Conservation (phyloP, 2,329 filamentous ascomycete species). For the Fusarium verrucosum region DNA sequence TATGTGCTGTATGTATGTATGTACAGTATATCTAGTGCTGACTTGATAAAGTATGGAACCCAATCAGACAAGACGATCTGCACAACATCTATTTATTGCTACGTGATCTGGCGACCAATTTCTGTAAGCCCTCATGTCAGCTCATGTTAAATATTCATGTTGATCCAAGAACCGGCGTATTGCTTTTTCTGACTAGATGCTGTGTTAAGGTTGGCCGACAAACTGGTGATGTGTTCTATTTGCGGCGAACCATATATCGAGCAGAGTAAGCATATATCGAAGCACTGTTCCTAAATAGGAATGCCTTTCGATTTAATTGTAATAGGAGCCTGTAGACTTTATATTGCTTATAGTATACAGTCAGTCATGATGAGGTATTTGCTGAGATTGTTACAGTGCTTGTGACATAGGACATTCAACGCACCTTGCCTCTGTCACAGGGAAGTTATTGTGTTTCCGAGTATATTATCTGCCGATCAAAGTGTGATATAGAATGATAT, state of each 20-base stretch:
- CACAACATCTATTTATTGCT: neutral
- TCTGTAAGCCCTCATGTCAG: constrained; percentile 3
- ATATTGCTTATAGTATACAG: neutral
- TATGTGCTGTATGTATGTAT: too few species aligned
- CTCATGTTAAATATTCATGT: neutral
- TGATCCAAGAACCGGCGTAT: neutral
- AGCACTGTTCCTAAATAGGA: too few species aligned
- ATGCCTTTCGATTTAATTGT: neutral
- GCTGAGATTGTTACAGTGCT: neutral
- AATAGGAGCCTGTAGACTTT: neutral
- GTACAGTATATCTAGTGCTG: constrained; percentile 16
- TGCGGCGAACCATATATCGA: too few species aligned
- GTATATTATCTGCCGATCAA: too few species aligned
- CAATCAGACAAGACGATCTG: neutral
- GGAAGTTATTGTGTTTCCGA: too few species aligned
- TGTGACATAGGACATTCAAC: too few species aligned
- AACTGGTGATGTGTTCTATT: neutral
- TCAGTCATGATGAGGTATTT: neutral
- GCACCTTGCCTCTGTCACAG: too few species aligned
- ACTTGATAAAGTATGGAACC: constrained; percentile 1
- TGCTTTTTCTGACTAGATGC: neutral
- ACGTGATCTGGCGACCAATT: neutral
- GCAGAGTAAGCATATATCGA: too few species aligned
- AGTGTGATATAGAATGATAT: too few species aligned
- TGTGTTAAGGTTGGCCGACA: neutral